Evolutionary conservation across 1,139 yeast genomes (phyloP).

Genomic region (Lodderomyces pseudojiufengensis): DNA sequence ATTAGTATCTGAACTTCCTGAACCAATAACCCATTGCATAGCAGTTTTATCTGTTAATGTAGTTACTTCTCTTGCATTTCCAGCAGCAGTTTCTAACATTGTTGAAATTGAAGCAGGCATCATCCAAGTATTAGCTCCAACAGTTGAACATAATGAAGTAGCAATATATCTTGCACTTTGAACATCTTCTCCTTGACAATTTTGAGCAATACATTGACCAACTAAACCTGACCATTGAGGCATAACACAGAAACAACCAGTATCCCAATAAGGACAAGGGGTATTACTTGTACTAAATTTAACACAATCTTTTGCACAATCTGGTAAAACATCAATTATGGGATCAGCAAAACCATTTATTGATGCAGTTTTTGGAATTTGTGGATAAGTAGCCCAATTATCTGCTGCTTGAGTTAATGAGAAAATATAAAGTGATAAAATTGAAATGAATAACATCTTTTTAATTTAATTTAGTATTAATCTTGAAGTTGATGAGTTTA

Average conservation of each 20-base stretch:
- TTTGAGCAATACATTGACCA: conserved; percentile 42
- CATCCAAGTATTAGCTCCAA: conserved; percentile 46
- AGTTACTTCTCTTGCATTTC: conserved; percentile 13
- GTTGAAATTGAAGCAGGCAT: conserved; percentile 40
- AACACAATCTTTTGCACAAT: conserved; percentile 45
- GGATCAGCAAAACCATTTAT: conserved; percentile 54
- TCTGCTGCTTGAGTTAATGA: conserved; percentile 12
- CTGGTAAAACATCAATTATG: conserved; percentile 36
- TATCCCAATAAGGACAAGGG: conserved; percentile 54
- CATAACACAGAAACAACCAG: conserved; percentile 53
- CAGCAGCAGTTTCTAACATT: conserved; percentile 27
- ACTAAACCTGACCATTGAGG: conserved; percentile 45
- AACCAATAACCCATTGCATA: conserved; percentile 12
- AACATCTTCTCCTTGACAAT: conserved; percentile 40
- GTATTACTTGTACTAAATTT: conserved; percentile 30
- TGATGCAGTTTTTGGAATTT: conserved; percentile 46
- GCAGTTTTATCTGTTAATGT: conserved; percentile 14
- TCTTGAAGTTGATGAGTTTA: no score
- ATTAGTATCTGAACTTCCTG: conserved; percentile 15
- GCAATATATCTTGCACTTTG: conserved; percentile 38
- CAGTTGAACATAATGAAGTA: conserved; percentile 36
- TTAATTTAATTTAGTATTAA: no score
- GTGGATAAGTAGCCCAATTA: conserved; percentile 37
- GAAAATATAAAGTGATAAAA: conserved; percentile 3
- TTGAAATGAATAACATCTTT: conserved; percentile 5